A percentile compares a stretch with the other conserved stretches of the same genome.
Evolutionary conservation across 305 asterid genomes (phyloP).

Genomic region (Lippia alba): DNA sequence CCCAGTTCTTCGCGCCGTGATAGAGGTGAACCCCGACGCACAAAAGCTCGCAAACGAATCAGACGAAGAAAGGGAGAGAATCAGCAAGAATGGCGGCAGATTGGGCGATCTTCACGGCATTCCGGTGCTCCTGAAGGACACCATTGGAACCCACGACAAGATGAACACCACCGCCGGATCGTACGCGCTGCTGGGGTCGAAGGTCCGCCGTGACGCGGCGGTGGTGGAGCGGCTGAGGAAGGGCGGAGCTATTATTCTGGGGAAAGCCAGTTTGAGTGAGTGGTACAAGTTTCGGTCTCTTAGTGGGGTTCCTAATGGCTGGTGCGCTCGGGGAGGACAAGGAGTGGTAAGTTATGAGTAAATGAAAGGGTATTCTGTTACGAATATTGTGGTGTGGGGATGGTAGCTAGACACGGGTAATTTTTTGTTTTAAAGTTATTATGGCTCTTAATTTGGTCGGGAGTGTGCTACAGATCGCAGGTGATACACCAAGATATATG

Average conservation of each 20-base stretch:
- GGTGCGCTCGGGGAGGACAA: slow-evolving; percentile 68
- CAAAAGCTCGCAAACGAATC: slow-evolving; percentile 53
- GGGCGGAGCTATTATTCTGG: slow-evolving; percentile 67
- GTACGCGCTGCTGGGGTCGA: slow-evolving; percentile 65
- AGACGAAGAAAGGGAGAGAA: slow-evolving; percentile 41
- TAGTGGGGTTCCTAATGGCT: slow-evolving; percentile 49
- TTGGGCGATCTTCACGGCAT: slow-evolving; percentile 54
- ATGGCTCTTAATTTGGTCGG: too few relatives aligned
- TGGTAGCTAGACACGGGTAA: too few relatives aligned
- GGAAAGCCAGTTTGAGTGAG: slow-evolving; percentile 70
- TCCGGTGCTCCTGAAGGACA: slow-evolving; percentile 76
- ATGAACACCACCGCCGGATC: slow-evolving; percentile 71
- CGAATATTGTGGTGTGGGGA: too few relatives aligned
- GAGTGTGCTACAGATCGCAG: too few relatives aligned
- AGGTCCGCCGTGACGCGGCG: slow-evolving; percentile 56
- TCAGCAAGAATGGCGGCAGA: not conserved
- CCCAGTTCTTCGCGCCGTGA: slow-evolving; percentile 58
- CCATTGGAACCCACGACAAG: slow-evolving; percentile 58
- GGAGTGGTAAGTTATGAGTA: slow-evolving; percentile 45
- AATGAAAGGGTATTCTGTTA: not conserved
- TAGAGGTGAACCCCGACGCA: slow-evolving; percentile 72
- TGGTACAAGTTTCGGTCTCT: slow-evolving; percentile 61
- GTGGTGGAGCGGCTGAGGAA: slow-evolving; percentile 70
- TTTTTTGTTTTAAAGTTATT: too few relatives aligned
- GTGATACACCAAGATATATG: too few relatives aligned